These are phyloP conservation scores for Paraphaeosphaeria minitans DNA, from an alignment of 2,329 filamentous ascomycete genomes.

Conservation along the genomic window DNA sequence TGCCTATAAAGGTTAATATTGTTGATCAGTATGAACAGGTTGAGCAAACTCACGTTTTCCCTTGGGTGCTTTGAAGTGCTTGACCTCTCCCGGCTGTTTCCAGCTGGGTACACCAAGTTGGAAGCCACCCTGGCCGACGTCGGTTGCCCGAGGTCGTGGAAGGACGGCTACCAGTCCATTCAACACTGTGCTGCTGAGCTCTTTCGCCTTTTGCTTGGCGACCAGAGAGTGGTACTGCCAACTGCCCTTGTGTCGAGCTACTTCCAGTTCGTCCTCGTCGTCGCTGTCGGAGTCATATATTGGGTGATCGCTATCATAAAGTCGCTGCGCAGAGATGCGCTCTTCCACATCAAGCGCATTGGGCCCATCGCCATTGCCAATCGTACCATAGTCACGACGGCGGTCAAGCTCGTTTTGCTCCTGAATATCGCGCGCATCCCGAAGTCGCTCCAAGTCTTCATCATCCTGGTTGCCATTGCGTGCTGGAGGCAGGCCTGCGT, in stretches of 20 bases:
- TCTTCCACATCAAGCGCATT: slow-evolving; percentile 77
- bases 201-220: slow-evolving; percentile 55
- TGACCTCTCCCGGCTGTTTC: slow-evolving; percentile 48
- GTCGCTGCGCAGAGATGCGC: slow-evolving; percentile 69
- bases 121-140: slow-evolving; percentile 49
- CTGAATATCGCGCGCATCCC: slow-evolving; percentile 56
- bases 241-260: slow-evolving; percentile 76
- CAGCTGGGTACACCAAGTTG: slow-evolving; percentile 51
- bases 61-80: slow-evolving; percentile 71
- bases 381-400: slow-evolving; percentile 54
- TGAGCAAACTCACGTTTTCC: slow-evolving; percentile 63
- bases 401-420: slow-evolving; percentile 57
- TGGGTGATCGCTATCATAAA: slow-evolving; percentile 71
- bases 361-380: slow-evolving; percentile 42
- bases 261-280: slow-evolving; percentile 77
- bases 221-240: slow-evolving; percentile 69
- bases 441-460: slow-evolving; percentile 54
- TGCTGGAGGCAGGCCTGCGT: slow-evolving; percentile 34
- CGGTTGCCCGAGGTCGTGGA: slow-evolving; percentile 49
- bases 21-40: background rate
- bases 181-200: slow-evolving; percentile 46
- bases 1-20: slow-evolving; percentile 57
- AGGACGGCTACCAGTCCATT: slow-evolving; percentile 39
- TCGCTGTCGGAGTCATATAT: slow-evolving; percentile 93
- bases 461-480: slow-evolving; percentile 47